Percentiles rank a stretch among this genome's conserved stretches.
phyloP scores from a whole-genome alignment of 1,139 yeast species.

The Trichomonascaceae sp. region DNA sequence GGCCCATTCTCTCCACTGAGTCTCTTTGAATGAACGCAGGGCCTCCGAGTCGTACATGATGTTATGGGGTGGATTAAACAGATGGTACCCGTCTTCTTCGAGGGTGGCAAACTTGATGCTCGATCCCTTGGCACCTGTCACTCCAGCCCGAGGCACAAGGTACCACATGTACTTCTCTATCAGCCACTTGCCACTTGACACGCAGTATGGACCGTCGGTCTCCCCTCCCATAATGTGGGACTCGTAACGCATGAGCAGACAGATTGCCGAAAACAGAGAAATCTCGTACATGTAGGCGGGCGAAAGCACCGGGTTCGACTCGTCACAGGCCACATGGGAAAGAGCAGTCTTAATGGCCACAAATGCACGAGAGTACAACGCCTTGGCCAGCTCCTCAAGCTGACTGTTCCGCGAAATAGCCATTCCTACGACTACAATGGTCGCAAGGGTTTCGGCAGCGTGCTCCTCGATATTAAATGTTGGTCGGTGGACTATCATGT shows the following conservation, averaged over 20 bases:
- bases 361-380: conserved; percentile 9
- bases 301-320: background rate
- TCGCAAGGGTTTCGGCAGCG: conserved; percentile 24
- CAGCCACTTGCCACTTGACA: conserved; percentile 11
- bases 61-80: background rate
- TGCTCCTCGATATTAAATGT: conserved; percentile 27
- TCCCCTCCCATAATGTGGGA: conserved; percentile 11
- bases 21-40: conserved; percentile 12
- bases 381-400: conserved; percentile 10
- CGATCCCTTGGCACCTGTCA: conserved; percentile 3
- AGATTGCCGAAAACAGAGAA: conserved; percentile 18
- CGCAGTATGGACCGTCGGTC: conserved; percentile 6
- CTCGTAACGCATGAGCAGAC: conserved; percentile 18
- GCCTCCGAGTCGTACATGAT: background rate
- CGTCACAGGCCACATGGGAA: conserved; percentile 1
- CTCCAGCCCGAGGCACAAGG: conserved; percentile 8
- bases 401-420: conserved; percentile 13
- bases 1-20: conserved; percentile 25
- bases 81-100: conserved; percentile 13
- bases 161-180: conserved; percentile 11
- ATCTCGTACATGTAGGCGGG: conserved; percentile 7
- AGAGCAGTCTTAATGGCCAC: conserved; percentile 6
- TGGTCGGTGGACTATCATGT: conserved; percentile 27
- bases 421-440: conserved; percentile 30
- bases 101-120: conserved; percentile 7